Percentiles rank a stretch among this genome's conserved stretches.
Conservation (phyloP, 345 rosid species). For the Carallia pectinifolia region DNA sequence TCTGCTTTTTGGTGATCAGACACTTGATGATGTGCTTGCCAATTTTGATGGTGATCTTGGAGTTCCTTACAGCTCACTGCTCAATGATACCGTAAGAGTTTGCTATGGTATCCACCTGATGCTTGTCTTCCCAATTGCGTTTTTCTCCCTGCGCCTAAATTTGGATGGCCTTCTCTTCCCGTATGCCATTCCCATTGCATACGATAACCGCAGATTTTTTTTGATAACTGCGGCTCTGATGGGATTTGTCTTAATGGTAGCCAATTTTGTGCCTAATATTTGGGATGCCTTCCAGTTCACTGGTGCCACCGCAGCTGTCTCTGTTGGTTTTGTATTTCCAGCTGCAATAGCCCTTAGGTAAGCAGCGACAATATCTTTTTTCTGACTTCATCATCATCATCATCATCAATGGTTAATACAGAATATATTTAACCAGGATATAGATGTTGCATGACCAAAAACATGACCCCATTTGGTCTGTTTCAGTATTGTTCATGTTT, state of each 20-base stretch:
- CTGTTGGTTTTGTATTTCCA: constrained; percentile 65
- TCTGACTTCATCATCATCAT: not conserved
- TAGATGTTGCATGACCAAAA: not conserved
- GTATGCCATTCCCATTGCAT: constrained; percentile 45
- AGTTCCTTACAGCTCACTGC: constrained; percentile 53
- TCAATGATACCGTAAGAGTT: constrained; percentile 55
- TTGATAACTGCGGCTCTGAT: constrained; percentile 44
- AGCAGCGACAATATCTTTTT: constrained; percentile 13
- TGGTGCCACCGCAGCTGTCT: constrained; percentile 58
- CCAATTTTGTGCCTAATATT: constrained; percentile 61
- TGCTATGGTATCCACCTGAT: constrained; percentile 72
- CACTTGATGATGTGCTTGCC: constrained; percentile 62
- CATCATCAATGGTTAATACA: not conserved
- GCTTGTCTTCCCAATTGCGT: constrained; percentile 69
- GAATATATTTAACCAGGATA: not conserved
- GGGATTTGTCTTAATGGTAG: constrained; percentile 53
- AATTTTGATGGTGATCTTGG: constrained; percentile 73
- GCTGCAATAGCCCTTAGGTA: constrained; percentile 57
- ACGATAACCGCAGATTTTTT: constrained; percentile 53
- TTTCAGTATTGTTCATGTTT: too few species aligned
- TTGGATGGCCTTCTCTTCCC: constrained; percentile 65
- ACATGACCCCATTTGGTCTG: not conserved
- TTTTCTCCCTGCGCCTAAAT: constrained; percentile 66
- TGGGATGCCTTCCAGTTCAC: constrained; percentile 77
- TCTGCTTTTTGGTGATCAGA: constrained; percentile 62